Evolutionary conservation across 2,329 filamentous ascomycete species (phyloP).

Genomic region (Aaosphaeria arxii): DNA sequence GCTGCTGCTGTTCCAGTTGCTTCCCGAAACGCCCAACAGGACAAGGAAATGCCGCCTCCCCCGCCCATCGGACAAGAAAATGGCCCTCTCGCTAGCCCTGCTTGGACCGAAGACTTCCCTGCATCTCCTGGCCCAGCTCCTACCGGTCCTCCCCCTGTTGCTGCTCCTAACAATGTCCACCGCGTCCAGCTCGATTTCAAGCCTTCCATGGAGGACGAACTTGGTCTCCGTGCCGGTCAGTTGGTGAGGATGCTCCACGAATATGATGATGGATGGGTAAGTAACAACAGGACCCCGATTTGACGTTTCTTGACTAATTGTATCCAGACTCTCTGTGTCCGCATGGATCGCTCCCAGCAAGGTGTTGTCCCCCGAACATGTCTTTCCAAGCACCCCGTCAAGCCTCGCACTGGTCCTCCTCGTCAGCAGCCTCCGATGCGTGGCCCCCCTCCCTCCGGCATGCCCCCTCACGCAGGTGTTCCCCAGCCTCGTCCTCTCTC

Average conservation of each 20-base stretch:
- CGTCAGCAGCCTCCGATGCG: conserved; percentile 41
- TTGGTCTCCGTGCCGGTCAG: conserved; percentile 76
- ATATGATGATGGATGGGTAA: conserved; percentile 97
- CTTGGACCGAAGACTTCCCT: conserved; percentile 59
- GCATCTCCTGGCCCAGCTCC: conserved; percentile 48
- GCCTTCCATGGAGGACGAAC: conserved; percentile 88
- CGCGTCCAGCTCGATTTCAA: conserved; percentile 93
- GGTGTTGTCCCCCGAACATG: conserved; percentile 93
- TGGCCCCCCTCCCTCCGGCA: conserved; percentile 15
- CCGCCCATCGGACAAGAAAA: conserved; percentile 50
- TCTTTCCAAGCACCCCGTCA: conserved; percentile 86
- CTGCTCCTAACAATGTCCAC: conserved; percentile 64
- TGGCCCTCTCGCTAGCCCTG: conserved; percentile 52
- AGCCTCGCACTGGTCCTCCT: conserved; percentile 64
- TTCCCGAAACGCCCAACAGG: conserved; percentile 39
- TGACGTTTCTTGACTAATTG: too few relatives aligned
- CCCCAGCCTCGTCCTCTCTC: conserved; percentile 41
- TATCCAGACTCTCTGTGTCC: conserved; percentile 77
- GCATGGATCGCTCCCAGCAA: conserved; percentile 84
- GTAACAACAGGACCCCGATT: conserved; percentile 31
- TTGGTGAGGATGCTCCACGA: conserved; percentile 88
- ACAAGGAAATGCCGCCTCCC: conserved; percentile 40
- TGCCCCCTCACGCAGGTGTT: conserved; percentile 29
- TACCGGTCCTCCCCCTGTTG: conserved; percentile 35
- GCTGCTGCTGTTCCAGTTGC: conserved; percentile 38